Evolutionary conservation across 768 basidiomycete genomes (phyloP).

Genomic region (Lactarius indigo): DNA sequence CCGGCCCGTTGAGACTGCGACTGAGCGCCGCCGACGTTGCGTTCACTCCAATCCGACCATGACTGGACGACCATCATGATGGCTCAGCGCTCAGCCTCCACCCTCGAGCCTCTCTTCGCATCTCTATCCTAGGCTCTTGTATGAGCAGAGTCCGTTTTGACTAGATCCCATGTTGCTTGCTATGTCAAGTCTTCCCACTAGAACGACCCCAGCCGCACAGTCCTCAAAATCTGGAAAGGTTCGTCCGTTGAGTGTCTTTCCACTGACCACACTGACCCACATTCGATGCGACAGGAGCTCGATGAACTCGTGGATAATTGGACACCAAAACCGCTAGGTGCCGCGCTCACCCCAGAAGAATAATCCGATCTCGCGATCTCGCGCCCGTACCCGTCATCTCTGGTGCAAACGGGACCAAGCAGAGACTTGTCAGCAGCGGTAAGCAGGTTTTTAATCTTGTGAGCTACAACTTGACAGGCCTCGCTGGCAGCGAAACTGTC

Average conservation of each 20-base stretch:
- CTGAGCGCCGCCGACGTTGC: background rate
- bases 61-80: slow-evolving; percentile 36
- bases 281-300: slow-evolving; percentile 63
- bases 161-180: slow-evolving; percentile 81
- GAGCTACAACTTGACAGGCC: slow-evolving; percentile 87
- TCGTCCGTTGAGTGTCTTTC: background rate
- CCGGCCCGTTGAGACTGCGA: no score
- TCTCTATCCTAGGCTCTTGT: slow-evolving; percentile 61
- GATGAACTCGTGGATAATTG: slow-evolving; percentile 96
- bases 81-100: slow-evolving; percentile 34
- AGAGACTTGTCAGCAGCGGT: slow-evolving; percentile 63
- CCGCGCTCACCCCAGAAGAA: slow-evolving; percentile 56
- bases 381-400: slow-evolving; percentile 71
- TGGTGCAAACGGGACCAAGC: slow-evolving; percentile 80
- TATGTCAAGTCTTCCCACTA: slow-evolving; percentile 94
- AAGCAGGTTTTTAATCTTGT: slow-evolving; percentile 83
- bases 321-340: slow-evolving; percentile 79
- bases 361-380: slow-evolving; percentile 68
- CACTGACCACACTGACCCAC: background rate
- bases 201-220: slow-evolving; percentile 90
- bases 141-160: slow-evolving; percentile 61
- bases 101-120: slow-evolving; percentile 55
- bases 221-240: slow-evolving; percentile 92
- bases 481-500: slow-evolving; percentile 92
- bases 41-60: background rate